Evolutionary conservation across 2,329 filamentous ascomycete species (phyloP), one percentile per base, ranked within the genome.

Genomic region (Cladosporium halotolerans): DNA sequence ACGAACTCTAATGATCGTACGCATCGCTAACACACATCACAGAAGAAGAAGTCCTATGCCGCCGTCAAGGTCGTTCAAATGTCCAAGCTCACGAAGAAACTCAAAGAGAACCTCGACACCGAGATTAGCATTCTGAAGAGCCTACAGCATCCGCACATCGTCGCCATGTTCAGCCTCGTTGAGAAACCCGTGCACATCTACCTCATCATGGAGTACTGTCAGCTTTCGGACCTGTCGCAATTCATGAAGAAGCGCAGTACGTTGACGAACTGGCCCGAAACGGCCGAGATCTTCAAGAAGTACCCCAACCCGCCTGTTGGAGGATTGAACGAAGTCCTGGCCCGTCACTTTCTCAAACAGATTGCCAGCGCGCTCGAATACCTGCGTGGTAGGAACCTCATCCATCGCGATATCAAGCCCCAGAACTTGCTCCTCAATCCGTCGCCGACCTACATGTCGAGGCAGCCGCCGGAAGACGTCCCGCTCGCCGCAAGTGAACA

Each of bases 181-280:
- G 91, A 97, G 70, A 86, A 89, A 0, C 76, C 82, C 3, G 85
- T 85, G 18, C 88, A 95, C 66, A 96, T 97, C 73, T 93, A 99
- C 72, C 81, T 99, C 55, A 85, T 97, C 58, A 99, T 97, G 92
- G 93, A 99, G 74, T 97, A 95, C 73, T 97, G 93, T 73, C 89
- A 95, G 68, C 80, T 99, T 39, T 92, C 93, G 18, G 93, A 99
- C 67, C 74, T 99, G 55, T 95, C 93, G 9, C 79, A 92, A 51
- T 97, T 99, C 72, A 96, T 99, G 74, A 95, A 93, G 78, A 95
- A 93, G 73, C 83, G 92, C 56, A 84, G 92, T 56, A 88, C 85
- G 66, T 81, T 96, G 43, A 80, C 79, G 42, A 86, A 85, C 47
- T 87, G 95, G 67, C 83, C 87, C 28, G 86, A 88, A 50, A 93